phyloP scores from a whole-genome alignment of 108 stramenopile genomes.

The Stephanodiscus minutulus region DNA sequence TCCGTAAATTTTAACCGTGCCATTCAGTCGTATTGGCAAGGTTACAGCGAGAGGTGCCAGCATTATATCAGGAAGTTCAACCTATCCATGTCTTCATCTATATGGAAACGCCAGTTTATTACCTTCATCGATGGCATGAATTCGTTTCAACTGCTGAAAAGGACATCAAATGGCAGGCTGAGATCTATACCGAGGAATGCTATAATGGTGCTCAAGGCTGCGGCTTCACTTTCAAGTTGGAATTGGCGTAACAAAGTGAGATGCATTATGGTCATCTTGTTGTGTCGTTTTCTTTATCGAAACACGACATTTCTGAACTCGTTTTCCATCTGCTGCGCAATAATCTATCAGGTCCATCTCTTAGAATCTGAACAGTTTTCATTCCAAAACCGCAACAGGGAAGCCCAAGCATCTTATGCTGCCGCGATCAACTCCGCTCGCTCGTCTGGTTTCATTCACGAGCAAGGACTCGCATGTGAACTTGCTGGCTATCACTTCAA shows the following conservation, averaged over 20 bases:
- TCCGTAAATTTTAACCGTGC: slow-evolving; percentile 11
- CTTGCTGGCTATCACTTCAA: too few species aligned
- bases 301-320: not conserved
- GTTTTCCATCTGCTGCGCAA: not conserved
- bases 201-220: not conserved
- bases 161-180: not conserved
- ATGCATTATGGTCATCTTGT: not conserved
- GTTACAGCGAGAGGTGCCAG: slow-evolving; percentile 20
- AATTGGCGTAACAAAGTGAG: slow-evolving; percentile 9
- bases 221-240: slow-evolving; percentile 2
- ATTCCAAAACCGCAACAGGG: not conserved
- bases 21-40: slow-evolving; percentile 20
- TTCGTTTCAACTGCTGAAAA: slow-evolving; percentile 6
- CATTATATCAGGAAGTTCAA: slow-evolving; percentile 5
- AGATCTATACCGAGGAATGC: not conserved
- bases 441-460: too few species aligned
- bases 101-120: not conserved
- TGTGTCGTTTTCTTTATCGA: not conserved
- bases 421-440: too few species aligned
- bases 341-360: slow-evolving; percentile 4
- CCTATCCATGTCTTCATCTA: not conserved
- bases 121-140: slow-evolving; percentile 1
- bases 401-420: slow-evolving; percentile 20
- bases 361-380: slow-evolving; percentile 16
- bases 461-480: too few species aligned